These are phyloP conservation scores for Globisporangium uncinulatum DNA, from an alignment of 352 stramenopile species.

Conservation along the genomic window DNA sequence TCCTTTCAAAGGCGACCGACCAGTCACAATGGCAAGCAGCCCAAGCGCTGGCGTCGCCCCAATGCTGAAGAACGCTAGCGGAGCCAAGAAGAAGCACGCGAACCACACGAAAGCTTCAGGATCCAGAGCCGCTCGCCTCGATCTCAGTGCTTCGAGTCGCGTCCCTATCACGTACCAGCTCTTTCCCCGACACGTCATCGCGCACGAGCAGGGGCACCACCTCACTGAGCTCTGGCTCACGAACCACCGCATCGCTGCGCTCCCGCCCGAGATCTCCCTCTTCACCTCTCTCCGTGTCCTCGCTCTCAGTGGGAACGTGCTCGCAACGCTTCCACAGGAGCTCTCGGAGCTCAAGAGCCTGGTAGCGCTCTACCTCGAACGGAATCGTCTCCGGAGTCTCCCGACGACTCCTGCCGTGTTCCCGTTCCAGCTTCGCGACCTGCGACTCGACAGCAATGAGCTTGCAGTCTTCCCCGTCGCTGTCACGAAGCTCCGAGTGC, in stretches of 20 bases:
- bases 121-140: slow-evolving; percentile 23
- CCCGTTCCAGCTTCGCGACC: slow-evolving; percentile 31
- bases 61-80: no score
- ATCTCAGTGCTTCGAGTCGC: slow-evolving; percentile 27
- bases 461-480: slow-evolving; percentile 38
- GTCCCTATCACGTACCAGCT: slow-evolving; percentile 17
- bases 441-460: slow-evolving; percentile 51
- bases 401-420: slow-evolving; percentile 26
- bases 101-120: background rate
- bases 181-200: slow-evolving; percentile 36
- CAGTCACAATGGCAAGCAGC: no score
- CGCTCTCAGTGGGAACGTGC: slow-evolving; percentile 47
- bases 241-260: slow-evolving; percentile 38
- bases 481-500: slow-evolving; percentile 43
- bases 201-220: slow-evolving; percentile 24
- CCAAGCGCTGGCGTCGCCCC: no score
- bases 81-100: background rate
- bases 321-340: slow-evolving; percentile 39
- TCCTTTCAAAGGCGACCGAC: no score
- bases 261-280: slow-evolving; percentile 40
- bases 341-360: slow-evolving; percentile 27
- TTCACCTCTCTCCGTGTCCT: slow-evolving; percentile 49
- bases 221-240: slow-evolving; percentile 60
- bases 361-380: slow-evolving; percentile 57
- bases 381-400: slow-evolving; percentile 45